A percentile compares a stretch with the other conserved stretches of the same genome.
These are phyloP conservation scores for Penicillium salamii DNA, from an alignment of 495 filamentous ascomycete species.

Conservation along the genomic window DNA sequence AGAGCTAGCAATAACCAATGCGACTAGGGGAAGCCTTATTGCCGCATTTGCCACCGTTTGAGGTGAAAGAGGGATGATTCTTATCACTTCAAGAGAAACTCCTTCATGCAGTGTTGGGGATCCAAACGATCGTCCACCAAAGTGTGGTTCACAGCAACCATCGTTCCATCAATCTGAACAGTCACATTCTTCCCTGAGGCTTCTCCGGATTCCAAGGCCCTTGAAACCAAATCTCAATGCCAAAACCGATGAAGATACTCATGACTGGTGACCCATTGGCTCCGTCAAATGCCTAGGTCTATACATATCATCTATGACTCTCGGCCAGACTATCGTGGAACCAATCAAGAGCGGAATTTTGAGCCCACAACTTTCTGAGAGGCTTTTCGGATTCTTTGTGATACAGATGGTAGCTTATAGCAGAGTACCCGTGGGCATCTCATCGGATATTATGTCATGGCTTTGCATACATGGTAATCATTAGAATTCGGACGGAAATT, in stretches of 20 bases:
- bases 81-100: no score
- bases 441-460: no score
- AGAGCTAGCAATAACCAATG: neutral
- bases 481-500: no score
- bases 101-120: no score
- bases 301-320: neutral
- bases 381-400: neutral
- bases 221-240: neutral
- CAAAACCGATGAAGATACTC: neutral
- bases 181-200: neutral
- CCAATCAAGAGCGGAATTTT: neutral
- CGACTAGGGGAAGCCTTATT: neutral
- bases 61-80: neutral
- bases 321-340: neutral
- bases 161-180: neutral
- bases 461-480: no score
- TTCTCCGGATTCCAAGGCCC: neutral
- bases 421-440: no score
- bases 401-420: no score
- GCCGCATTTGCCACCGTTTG: neutral
- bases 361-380: neutral
- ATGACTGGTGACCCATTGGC: neutral
- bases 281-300: neutral
- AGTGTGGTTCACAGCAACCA: neutral
- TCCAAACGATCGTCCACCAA: no score